Percentiles rank a stretch among this genome's conserved stretches.
Evolutionary conservation across 2,329 filamentous ascomycete species (phyloP).

Genomic region (Huntiella omanensis): DNA sequence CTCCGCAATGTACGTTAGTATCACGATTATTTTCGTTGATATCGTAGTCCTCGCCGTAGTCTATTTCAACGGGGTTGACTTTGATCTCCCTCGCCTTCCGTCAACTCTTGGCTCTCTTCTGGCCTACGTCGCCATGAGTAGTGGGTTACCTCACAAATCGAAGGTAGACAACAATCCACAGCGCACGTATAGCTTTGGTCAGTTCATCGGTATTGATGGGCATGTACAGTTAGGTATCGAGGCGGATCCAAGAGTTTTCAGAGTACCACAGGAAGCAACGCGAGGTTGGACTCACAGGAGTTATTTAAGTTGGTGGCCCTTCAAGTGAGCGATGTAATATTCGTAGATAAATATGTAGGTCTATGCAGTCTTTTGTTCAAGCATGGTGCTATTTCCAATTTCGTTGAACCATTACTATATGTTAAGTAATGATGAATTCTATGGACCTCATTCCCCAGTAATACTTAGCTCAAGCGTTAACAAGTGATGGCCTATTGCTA

Average conservation of each 20-base stretch:
- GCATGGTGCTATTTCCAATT: too few relatives aligned
- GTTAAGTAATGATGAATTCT: too few relatives aligned
- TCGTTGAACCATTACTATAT: too few relatives aligned
- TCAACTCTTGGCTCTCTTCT: constrained; percentile 29
- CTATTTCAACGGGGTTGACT: constrained; percentile 23
- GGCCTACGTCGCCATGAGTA: constrained; percentile 28
- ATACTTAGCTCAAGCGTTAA: too few relatives aligned
- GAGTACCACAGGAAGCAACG: constrained; percentile 6
- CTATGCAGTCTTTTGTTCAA: too few relatives aligned
- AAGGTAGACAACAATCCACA: background rate
- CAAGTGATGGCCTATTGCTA: too few relatives aligned
- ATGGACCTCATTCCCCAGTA: too few relatives aligned
- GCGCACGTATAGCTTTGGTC: constrained; percentile 24
- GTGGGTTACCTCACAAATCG: constrained; percentile 16
- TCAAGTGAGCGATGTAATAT: too few relatives aligned
- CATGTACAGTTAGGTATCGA: constrained; percentile 33
- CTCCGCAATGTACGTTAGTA: constrained; percentile 25
- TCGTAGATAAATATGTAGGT: too few relatives aligned
- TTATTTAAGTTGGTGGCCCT: background rate
- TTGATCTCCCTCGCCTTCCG: constrained; percentile 31
- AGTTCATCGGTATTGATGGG: constrained; percentile 28
- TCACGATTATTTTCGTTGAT: constrained; percentile 25
- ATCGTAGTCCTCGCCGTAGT: constrained; percentile 23
- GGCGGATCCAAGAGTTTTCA: constrained; percentile 23
- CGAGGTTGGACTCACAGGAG: background rate